Evolutionary conservation across 805 yeast species (phyloP).

Genomic region (Yamadazyma endophytica): DNA sequence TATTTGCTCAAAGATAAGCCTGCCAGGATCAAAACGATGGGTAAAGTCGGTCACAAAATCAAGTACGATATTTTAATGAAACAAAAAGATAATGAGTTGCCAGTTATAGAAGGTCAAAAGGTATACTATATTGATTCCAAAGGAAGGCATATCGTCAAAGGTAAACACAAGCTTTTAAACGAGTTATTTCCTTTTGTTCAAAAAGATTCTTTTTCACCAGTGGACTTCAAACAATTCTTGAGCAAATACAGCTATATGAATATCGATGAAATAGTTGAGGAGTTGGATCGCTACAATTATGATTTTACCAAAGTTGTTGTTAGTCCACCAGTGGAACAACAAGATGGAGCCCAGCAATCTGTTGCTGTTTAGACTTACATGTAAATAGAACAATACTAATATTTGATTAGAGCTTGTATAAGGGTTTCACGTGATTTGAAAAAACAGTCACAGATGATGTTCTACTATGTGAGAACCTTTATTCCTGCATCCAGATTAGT

Average conservation of each 20-base stretch:
- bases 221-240: constrained; percentile 47
- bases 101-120: constrained; percentile 31
- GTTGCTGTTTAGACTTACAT: too few species aligned
- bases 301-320: constrained; percentile 34
- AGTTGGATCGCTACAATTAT: constrained; percentile 41
- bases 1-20: constrained; percentile 83
- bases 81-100: constrained; percentile 35
- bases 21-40: constrained; percentile 88
- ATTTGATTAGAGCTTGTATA: too few species aligned
- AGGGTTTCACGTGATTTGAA: too few species aligned
- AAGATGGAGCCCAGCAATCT: too few species aligned
- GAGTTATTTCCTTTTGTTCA: constrained; percentile 50
- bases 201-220: constrained; percentile 36
- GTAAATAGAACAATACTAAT: too few species aligned
- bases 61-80: constrained; percentile 65
- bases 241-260: constrained; percentile 39
- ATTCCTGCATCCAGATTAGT: too few species aligned
- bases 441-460: too few species aligned
- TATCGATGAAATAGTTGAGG: constrained; percentile 45
- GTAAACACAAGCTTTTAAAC: constrained; percentile 60
- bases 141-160: constrained; percentile 50
- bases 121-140: constrained; percentile 50
- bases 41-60: constrained; percentile 88
- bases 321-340: too few species aligned
- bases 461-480: too few species aligned